Conservation (phyloP, 2,329 filamentous ascomycete genomes). For the Cladorrhinum sp. region DNA sequence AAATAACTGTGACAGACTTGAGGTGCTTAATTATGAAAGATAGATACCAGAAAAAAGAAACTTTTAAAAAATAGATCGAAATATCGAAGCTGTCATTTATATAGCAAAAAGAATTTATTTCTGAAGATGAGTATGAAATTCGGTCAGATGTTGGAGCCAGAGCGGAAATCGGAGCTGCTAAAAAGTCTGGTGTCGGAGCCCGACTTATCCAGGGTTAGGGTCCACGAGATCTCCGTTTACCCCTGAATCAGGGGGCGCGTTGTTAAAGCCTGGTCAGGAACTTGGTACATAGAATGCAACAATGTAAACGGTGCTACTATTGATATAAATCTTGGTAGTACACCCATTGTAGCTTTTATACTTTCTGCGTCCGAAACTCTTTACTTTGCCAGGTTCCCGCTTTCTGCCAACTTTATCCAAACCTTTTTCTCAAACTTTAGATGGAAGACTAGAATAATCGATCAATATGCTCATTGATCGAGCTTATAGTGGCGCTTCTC, state of each 20-base stretch:
- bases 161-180: background rate
- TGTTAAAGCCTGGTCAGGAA: background rate
- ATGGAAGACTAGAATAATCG: background rate
- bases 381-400: background rate
- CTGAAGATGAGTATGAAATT: background rate
- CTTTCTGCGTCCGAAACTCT: background rate
- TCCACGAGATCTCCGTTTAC: background rate
- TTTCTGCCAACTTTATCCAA: background rate
- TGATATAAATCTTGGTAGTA: too few relatives aligned
- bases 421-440: background rate
- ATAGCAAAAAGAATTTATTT: background rate
- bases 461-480: too few relatives aligned
- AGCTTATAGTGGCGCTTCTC: too few relatives aligned
- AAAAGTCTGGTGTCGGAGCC: background rate
- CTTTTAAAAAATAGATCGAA: too few relatives aligned
- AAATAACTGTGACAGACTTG: too few relatives aligned
- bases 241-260: background rate
- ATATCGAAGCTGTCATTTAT: too few relatives aligned
- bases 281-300: background rate
- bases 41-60: too few relatives aligned
- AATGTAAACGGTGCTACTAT: too few relatives aligned
- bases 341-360: too few relatives aligned
- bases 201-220: background rate
- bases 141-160: background rate
- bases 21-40: too few relatives aligned